A percentile compares a stretch with the other conserved stretches of the same genome.
phyloP scores from a whole-genome alignment of 352 stramenopile genomes.

The Globisporangium recalcitrans region DNA sequence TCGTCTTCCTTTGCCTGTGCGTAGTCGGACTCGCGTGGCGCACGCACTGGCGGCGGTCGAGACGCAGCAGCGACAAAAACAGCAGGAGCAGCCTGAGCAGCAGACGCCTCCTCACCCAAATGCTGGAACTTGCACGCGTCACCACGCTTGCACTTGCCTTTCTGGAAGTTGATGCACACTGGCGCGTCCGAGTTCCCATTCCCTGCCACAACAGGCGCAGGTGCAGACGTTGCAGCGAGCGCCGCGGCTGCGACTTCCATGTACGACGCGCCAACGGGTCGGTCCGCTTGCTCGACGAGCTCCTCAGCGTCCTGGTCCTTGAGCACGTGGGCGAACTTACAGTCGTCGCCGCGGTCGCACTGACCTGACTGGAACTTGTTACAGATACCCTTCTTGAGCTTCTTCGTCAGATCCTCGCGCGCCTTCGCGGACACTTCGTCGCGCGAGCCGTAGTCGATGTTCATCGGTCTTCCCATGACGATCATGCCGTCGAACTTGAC shows the following conservation, averaged over 20 bases:
- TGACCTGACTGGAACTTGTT: conserved; percentile 65
- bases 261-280: conserved; percentile 20
- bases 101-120: conserved; percentile 21
- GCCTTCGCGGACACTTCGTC: conserved; percentile 63
- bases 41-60: conserved; percentile 14
- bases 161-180: conserved; percentile 71
- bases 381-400: conserved; percentile 73
- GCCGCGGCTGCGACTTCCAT: conserved; percentile 21
- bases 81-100: conserved; percentile 3
- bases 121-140: conserved; percentile 54
- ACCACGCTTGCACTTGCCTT: conserved; percentile 68
- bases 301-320: conserved; percentile 53
- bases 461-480: conserved; percentile 82
- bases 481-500: conserved; percentile 75
- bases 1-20: conserved; percentile 1
- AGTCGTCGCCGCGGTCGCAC: conserved; percentile 54
- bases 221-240: not conserved
- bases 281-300: conserved; percentile 32
- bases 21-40: conserved; percentile 9
- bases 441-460: conserved; percentile 69
- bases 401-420: conserved; percentile 68
- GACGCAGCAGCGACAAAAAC: not conserved
- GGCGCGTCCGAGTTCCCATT: conserved; percentile 41
- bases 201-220: conserved; percentile 8
- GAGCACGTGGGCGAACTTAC: conserved; percentile 72